Evolutionary conservation across 805 yeast species (phyloP).

Genomic region (Yarrowia keelungensis): DNA sequence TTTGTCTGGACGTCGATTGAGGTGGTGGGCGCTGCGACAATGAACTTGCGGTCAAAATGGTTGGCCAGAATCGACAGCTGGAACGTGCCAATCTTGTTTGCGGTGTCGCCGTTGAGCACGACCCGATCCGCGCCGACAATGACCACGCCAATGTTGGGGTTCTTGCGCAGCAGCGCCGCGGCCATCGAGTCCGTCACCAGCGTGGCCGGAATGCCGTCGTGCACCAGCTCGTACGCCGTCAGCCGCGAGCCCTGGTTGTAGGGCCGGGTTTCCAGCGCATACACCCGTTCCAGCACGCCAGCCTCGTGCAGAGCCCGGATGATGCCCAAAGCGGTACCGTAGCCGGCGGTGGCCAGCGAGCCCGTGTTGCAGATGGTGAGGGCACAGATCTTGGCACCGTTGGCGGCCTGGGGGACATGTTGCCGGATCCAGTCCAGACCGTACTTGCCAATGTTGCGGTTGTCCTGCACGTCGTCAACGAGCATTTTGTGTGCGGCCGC

Average conservation of each 20-base stretch:
- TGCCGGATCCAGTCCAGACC: constrained; percentile 74
- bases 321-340: constrained; percentile 95
- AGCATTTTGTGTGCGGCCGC: constrained; percentile 58
- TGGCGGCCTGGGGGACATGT: constrained; percentile 52
- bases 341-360: constrained; percentile 95
- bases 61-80: constrained; percentile 81
- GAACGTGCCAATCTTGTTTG: constrained; percentile 94
- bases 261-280: constrained; percentile 93
- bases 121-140: constrained; percentile 97
- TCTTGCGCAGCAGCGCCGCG: constrained; percentile 67
- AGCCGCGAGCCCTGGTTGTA: constrained; percentile 95
- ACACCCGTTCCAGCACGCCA: constrained; percentile 70
- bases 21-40: constrained; percentile 95
- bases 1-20: constrained; percentile 76
- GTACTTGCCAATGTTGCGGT: constrained; percentile 75
- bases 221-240: constrained; percentile 87
- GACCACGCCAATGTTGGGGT: constrained; percentile 80
- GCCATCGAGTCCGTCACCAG: constrained; percentile 92
- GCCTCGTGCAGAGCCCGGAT: constrained; percentile 68
- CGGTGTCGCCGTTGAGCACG: constrained; percentile 92
- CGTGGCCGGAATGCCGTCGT: constrained; percentile 87
- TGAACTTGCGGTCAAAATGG: constrained; percentile 73
- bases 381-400: constrained; percentile 69
- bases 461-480: constrained; percentile 79
- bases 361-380: constrained; percentile 97